These are phyloP conservation scores for Blastomyces silverae DNA, from an alignment of 2,329 filamentous ascomycete genomes.

Conservation along the genomic window DNA sequence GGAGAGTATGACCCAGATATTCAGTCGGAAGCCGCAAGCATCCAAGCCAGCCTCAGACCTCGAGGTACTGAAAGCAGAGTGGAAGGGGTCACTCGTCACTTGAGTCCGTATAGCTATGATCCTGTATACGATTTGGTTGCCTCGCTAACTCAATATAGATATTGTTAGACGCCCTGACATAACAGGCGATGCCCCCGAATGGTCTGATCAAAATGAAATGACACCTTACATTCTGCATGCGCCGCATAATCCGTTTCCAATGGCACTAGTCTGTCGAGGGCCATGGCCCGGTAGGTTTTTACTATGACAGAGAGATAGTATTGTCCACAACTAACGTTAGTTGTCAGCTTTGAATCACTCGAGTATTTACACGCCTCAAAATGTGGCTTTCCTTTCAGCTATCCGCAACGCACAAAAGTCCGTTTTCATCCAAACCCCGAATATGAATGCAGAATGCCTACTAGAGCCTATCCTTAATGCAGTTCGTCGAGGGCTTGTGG, in stretches of 20 bases:
- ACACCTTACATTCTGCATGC: slow-evolving; percentile 58
- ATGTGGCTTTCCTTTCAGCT: slow-evolving; percentile 65
- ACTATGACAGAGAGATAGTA: no score
- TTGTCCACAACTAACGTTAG: not conserved
- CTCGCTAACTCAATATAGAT: slow-evolving; percentile 31
- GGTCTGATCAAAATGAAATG: slow-evolving; percentile 51
- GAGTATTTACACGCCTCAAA: slow-evolving; percentile 61
- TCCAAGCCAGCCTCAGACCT: slow-evolving; percentile 52
- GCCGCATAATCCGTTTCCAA: slow-evolving; percentile 54
- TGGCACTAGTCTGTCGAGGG: slow-evolving; percentile 63
- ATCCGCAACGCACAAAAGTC: slow-evolving; percentile 56
- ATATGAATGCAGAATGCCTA: slow-evolving; percentile 65
- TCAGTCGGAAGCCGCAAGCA: slow-evolving; percentile 53
- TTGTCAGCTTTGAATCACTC: slow-evolving; percentile 50
- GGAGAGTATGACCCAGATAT: slow-evolving; percentile 54
- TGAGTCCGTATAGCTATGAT: slow-evolving; percentile 42
- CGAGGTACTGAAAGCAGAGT: slow-evolving; percentile 48
- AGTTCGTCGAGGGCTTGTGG: slow-evolving; percentile 58
- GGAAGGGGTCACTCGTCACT: slow-evolving; percentile 56
- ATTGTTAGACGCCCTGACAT: slow-evolving; percentile 51
- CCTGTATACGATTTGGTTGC: slow-evolving; percentile 2
- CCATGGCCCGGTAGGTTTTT: slow-evolving; percentile 51
- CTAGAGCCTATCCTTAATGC: slow-evolving; percentile 58
- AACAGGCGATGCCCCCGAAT: slow-evolving; percentile 50
- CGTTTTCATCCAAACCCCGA: slow-evolving; percentile 74